A percentile compares a stretch with the other conserved stretches of the same genome.
phyloP scores from a whole-genome alignment of 805 yeast species.

The Yamadazyma ubonensis region DNA sequence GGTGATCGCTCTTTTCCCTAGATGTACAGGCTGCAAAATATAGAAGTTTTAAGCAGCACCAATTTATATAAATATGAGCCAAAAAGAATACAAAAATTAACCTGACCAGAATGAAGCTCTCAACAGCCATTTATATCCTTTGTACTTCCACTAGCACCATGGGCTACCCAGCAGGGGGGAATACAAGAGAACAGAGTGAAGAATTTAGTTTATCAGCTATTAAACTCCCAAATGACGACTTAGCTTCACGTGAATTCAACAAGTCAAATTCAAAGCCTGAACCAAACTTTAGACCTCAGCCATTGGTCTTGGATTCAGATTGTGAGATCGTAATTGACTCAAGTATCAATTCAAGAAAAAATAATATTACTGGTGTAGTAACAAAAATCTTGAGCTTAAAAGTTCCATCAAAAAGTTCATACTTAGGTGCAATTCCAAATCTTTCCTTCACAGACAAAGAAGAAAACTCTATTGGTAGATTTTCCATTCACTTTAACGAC shows the following conservation, averaged over 20 bases:
- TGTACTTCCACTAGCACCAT: not conserved
- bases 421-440: not conserved
- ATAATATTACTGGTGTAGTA: slow-evolving; percentile 10
- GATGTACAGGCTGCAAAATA: not conserved
- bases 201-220: slow-evolving; percentile 10
- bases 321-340: slow-evolving; percentile 6
- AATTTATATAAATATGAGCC: not conserved
- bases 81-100: not conserved
- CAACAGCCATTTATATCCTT: not conserved
- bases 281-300: slow-evolving; percentile 2
- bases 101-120: not conserved
- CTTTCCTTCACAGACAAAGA: not conserved
- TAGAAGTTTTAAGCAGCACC: too few species aligned
- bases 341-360: slow-evolving; percentile 4
- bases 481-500: slow-evolving; percentile 7
- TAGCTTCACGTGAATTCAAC: not conserved
- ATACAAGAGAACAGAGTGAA: slow-evolving; percentile 6
- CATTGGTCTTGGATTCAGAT: slow-evolving; percentile 8
- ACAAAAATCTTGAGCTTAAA: slow-evolving; percentile 7
- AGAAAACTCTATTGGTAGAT: slow-evolving; percentile 2
- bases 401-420: not conserved
- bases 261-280: not conserved
- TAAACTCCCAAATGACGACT: slow-evolving; percentile 5
- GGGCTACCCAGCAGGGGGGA: not conserved
- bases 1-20: not conserved